Conservation (phyloP, 116 monocot species). For the Posidonia oceanica region DNA sequence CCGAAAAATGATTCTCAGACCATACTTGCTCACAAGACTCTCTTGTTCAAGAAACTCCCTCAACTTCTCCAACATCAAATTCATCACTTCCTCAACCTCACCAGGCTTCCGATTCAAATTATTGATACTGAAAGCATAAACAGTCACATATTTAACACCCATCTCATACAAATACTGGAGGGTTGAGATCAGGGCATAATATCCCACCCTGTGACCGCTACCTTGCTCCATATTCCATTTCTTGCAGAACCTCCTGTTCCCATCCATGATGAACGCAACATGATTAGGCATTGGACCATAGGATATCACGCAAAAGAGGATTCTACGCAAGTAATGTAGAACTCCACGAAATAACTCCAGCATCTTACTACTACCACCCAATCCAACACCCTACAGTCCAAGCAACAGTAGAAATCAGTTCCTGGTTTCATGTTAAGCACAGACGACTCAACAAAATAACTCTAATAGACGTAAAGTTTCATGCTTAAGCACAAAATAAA, state of each 20-base stretch:
- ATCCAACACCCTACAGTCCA: too few species aligned
- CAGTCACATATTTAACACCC: constrained; percentile 73
- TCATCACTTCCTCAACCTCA: constrained; percentile 64
- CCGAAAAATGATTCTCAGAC: constrained; percentile 62
- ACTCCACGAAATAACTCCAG: background rate
- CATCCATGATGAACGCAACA: constrained; percentile 92
- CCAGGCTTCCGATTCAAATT: constrained; percentile 72
- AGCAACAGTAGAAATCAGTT: too few species aligned
- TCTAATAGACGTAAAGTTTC: too few species aligned
- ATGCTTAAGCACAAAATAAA: too few species aligned
- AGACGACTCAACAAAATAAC: too few species aligned
- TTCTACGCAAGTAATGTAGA: constrained; percentile 24
- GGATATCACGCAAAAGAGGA: constrained; percentile 39
- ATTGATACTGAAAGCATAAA: constrained; percentile 92
- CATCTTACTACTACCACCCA: too few species aligned
- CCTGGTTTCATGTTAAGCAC: too few species aligned
- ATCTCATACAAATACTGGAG: constrained; percentile 77
- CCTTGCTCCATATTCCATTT: constrained; percentile 14
- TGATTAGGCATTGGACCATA: constrained; percentile 74
- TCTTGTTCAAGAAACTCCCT: constrained; percentile 39
- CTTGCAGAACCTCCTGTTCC: constrained; percentile 71
- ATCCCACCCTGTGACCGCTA: constrained; percentile 43
- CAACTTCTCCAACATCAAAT: constrained; percentile 68
- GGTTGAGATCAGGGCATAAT: constrained; percentile 34
- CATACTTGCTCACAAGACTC: constrained; percentile 38